Evolutionary conservation across 345 rosid species (phyloP), one percentile per base, ranked within the genome.

Genomic region (Mallotus nudiflorus): DNA sequence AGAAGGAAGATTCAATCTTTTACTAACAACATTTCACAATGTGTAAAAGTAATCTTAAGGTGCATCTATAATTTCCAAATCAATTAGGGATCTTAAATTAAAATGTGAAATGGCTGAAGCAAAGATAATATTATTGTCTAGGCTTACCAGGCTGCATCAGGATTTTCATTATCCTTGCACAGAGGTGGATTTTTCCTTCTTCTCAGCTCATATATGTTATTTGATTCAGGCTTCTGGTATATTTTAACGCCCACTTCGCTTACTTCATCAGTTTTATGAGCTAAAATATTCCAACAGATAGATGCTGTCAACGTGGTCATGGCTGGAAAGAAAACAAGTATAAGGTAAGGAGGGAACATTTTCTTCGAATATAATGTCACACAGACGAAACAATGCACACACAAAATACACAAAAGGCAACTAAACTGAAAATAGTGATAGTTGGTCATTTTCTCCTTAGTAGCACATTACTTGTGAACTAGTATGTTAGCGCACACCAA

Each of bases 171-270:
- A 65, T 91, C 97, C 72, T 82, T 84, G 92, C 98, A 94, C 22
- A 94, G 78, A 52, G 97, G 95, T 25, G 97, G 97, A 70, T 57
- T 80, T 74, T 83, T 94, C 87, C 72, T 89, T 80, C 97, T 87
- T 73, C 97, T 85, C 81, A 91, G 77, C 70, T 76, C 86, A 65
- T 94, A 94, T 49, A 89, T 94, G 82, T 84, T 89, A 75, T 89
- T 91, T 52, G 96, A 83, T 22, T 89, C 95, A 0, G 98, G 97
- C 85, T 94, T 94, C 81, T 94, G 98, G 77, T 94, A 94, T 77
- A 94, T 83, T 70, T 83, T 88, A 62, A 91, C 90, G 70, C 89
- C 97, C 85, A 91, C 85, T 66, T 94, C 98, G 70, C 95, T 87
- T 40, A 82, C 85, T 55, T 94, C 98, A 55, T 94, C 98, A 67